phyloP scores from a whole-genome alignment of 2,329 filamentous ascomycete genomes.

The Cordyceps javanica region DNA sequence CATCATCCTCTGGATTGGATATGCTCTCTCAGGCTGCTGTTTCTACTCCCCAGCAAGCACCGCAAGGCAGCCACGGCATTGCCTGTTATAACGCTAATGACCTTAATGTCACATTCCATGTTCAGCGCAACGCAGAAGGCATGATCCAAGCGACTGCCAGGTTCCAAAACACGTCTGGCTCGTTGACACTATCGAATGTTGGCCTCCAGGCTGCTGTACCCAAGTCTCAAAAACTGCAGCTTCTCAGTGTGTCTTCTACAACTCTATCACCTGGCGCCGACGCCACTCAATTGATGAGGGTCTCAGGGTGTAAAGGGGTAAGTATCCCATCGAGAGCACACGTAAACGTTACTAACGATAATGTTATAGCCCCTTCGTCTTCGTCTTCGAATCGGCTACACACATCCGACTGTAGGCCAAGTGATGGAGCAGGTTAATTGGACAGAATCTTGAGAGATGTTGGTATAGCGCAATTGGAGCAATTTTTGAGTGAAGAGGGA shows the following conservation, averaged over 20 bases:
- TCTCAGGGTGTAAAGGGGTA: constrained; percentile 81
- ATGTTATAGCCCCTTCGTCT: constrained; percentile 67
- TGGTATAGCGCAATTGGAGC: constrained; percentile 14
- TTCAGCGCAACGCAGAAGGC: constrained; percentile 76
- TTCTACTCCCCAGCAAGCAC: constrained; percentile 40
- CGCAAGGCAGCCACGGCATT: constrained; percentile 42
- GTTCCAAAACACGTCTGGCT: constrained; percentile 71
- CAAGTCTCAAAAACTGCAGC: constrained; percentile 88
- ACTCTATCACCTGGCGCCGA: constrained; percentile 73
- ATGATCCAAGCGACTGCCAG: constrained; percentile 75
- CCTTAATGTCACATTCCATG: constrained; percentile 70
- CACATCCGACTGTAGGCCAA: constrained; percentile 61
- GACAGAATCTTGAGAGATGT: constrained; percentile 61
- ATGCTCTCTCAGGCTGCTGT: constrained; percentile 42
- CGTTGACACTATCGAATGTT: constrained; percentile 62
- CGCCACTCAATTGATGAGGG: constrained; percentile 85
- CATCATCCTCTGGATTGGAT: constrained; percentile 38
- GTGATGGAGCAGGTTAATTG: constrained; percentile 94
- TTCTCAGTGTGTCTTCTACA: constrained; percentile 79
- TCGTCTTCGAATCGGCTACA: constrained; percentile 77
- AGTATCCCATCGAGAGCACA: constrained; percentile 37
- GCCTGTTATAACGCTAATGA: constrained; percentile 83
- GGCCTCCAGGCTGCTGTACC: constrained; percentile 92
- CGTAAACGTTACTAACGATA: constrained; percentile 14
- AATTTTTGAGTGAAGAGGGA: constrained; percentile 17